phyloP scores from a whole-genome alignment of 495 filamentous ascomycete genomes.

The Lentithecium fluviatile region DNA sequence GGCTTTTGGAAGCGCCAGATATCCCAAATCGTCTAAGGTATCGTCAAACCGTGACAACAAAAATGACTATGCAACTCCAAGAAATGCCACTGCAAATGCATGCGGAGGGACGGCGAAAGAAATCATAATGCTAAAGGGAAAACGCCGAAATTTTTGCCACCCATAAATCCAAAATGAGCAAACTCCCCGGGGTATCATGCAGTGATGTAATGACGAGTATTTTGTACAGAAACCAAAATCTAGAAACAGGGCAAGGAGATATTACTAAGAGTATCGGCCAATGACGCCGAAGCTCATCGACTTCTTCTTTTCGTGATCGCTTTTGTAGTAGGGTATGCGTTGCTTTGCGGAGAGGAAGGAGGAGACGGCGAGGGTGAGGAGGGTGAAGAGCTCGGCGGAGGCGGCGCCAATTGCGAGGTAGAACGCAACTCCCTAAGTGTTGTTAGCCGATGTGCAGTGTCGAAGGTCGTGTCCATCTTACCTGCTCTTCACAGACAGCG shows the following conservation, averaged over 20 bases:
- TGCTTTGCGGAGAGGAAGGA: slow-evolving; percentile 19
- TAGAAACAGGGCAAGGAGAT: background rate
- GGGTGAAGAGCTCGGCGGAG: slow-evolving; percentile 20
- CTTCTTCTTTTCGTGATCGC: slow-evolving; percentile 5
- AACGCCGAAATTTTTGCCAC: slow-evolving; percentile 5
- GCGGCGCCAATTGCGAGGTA: slow-evolving; percentile 27
- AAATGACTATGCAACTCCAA: slow-evolving; percentile 18
- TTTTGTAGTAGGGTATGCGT: background rate
- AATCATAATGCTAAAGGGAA: slow-evolving; percentile 6
- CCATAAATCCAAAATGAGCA: background rate
- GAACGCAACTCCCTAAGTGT: slow-evolving; percentile 23
- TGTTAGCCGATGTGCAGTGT: slow-evolving; percentile 10
- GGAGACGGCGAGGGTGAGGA: slow-evolving; percentile 21
- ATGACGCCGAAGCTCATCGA: slow-evolving; percentile 7
- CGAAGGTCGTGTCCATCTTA: background rate
- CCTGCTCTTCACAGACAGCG: slow-evolving; percentile 32
- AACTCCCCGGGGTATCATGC: slow-evolving; percentile 7
- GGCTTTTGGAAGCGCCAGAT: background rate
- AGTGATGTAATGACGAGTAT: background rate
- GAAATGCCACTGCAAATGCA: slow-evolving; percentile 17
- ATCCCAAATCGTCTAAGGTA: slow-evolving; percentile 12
- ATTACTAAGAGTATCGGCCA: background rate
- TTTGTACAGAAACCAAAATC: background rate
- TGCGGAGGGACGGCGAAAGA: slow-evolving; percentile 3
- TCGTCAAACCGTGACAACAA: slow-evolving; percentile 12